These are phyloP conservation scores for Cyclotella baltica DNA, from an alignment of 108 stramenopile genomes.

Conservation along the genomic window DNA sequence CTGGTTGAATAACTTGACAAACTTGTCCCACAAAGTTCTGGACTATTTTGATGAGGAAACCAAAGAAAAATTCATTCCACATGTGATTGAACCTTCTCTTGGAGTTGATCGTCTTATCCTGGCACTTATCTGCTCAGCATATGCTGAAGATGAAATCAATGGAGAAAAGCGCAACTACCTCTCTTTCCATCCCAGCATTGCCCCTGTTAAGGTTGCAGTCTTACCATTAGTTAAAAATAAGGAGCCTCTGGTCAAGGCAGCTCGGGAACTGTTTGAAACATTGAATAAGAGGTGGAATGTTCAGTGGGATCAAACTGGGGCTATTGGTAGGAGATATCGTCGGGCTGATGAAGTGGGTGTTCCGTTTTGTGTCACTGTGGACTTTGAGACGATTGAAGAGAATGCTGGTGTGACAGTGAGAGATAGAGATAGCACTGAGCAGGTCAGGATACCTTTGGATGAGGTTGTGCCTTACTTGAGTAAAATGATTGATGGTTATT, in stretches of 20 bases:
- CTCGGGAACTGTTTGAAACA: slow-evolving; percentile 79
- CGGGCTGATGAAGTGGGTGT: slow-evolving; percentile 95
- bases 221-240: slow-evolving; percentile 98
- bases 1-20: too few species aligned
- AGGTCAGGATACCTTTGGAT: slow-evolving; percentile 89
- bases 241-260: slow-evolving; percentile 78
- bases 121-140: slow-evolving; percentile 93
- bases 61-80: slow-evolving; percentile 94
- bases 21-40: slow-evolving; percentile 53
- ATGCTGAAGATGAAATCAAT: slow-evolving; percentile 91
- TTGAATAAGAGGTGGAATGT: slow-evolving; percentile 83
- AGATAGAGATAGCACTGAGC: slow-evolving; percentile 95
- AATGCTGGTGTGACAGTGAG: slow-evolving; percentile 94
- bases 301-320: slow-evolving; percentile 87
- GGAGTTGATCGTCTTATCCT: slow-evolving; percentile 94
- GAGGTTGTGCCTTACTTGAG: slow-evolving; percentile 88
- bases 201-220: slow-evolving; percentile 95
- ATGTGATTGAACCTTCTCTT: slow-evolving; percentile 97
- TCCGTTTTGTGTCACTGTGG: slow-evolving; percentile 97
- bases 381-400: slow-evolving; percentile 95
- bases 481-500: slow-evolving; percentile 86
- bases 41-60: slow-evolving; percentile 94
- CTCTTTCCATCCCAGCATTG: slow-evolving; percentile 89
- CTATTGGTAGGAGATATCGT: slow-evolving; percentile 94
- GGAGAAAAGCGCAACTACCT: slow-evolving; percentile 93